Conservation (phyloP, 371 early-diverging fungal genomes). For the Sporodiniella umbellata region DNA sequence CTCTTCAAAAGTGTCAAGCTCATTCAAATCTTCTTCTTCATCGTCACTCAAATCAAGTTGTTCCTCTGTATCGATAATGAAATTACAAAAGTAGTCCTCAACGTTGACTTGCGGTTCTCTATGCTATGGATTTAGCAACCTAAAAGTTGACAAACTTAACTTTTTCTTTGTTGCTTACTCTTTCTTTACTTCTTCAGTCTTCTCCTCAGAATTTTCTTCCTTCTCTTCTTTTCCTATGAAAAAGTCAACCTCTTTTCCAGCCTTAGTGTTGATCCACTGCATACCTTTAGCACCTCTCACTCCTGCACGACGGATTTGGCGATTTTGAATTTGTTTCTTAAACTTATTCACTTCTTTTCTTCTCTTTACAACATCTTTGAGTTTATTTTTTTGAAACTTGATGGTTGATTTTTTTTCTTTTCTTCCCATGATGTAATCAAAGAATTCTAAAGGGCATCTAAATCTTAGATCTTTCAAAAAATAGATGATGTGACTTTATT, state of each 20-base stretch:
- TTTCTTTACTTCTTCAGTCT: slow-evolving; percentile 1
- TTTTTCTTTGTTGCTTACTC: background rate
- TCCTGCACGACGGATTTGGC: slow-evolving; percentile 32
- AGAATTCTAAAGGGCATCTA: too few relatives aligned
- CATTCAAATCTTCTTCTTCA: slow-evolving; percentile 35
- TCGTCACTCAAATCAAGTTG: slow-evolving; percentile 40
- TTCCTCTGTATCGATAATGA: slow-evolving; percentile 36
- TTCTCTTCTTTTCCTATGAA: slow-evolving; percentile 8
- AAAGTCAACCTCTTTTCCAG: background rate
- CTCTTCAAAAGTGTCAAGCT: slow-evolving; percentile 36
- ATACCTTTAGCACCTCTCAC: slow-evolving; percentile 16
- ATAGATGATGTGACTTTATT: too few relatives aligned
- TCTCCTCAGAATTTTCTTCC: slow-evolving; percentile 13
- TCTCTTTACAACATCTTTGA: slow-evolving; percentile 69
- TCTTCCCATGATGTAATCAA: slow-evolving; percentile 40
- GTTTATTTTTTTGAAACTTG: slow-evolving; percentile 83
- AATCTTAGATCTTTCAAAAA: too few relatives aligned
- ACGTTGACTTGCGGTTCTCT: slow-evolving; percentile 21
- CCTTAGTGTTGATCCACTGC: background rate
- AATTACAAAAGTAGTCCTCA: slow-evolving; percentile 40
- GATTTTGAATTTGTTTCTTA: slow-evolving; percentile 56
- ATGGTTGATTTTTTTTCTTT: slow-evolving; percentile 83
- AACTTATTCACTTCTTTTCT: slow-evolving; percentile 69
- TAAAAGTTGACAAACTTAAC: background rate
- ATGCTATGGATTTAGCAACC: background rate